phyloP scores from a whole-genome alignment of 2,329 filamentous ascomycete species.

The Phialemonium atrogriseum region DNA sequence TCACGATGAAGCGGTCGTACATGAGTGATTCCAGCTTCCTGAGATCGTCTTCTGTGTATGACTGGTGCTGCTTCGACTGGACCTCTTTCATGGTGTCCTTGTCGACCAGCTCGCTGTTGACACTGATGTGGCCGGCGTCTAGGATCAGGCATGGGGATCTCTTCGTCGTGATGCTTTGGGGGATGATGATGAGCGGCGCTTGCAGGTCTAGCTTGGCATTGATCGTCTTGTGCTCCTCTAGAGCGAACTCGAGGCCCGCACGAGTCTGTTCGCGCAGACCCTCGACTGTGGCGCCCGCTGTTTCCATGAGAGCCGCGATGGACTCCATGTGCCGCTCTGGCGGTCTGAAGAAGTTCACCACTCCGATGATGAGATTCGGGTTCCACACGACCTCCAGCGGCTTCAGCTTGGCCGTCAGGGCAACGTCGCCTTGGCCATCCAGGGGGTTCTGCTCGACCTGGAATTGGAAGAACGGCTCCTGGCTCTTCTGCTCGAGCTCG shows the following conservation, averaged over 20 bases:
- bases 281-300: constrained; percentile 90
- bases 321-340: constrained; percentile 98
- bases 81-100: constrained; percentile 83
- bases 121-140: constrained; percentile 91
- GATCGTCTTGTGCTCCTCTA: constrained; percentile 96
- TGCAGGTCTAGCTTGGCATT: constrained; percentile 94
- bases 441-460: constrained; percentile 93
- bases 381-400: constrained; percentile 98
- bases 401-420: constrained; percentile 83
- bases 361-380: constrained; percentile 81
- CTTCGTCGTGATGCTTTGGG: constrained; percentile 78
- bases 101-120: constrained; percentile 90
- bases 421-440: constrained; percentile 84
- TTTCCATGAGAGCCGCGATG: constrained; percentile 91
- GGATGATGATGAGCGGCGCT: constrained; percentile 91
- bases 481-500: constrained; percentile 37
- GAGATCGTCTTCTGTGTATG: constrained; percentile 84
- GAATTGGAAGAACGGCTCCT: constrained; percentile 83
- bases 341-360: constrained; percentile 92
- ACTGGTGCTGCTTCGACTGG: constrained; percentile 79
- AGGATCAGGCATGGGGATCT: constrained; percentile 84
- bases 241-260: constrained; percentile 88
- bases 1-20: constrained; percentile 95
- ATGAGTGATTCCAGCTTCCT: constrained; percentile 82
- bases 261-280: constrained; percentile 91